Percentiles rank a stretch among this genome's conserved stretches.
phyloP scores from a whole-genome alignment of 192 early-diverging fungal species.

The Coemansia sp. region DNA sequence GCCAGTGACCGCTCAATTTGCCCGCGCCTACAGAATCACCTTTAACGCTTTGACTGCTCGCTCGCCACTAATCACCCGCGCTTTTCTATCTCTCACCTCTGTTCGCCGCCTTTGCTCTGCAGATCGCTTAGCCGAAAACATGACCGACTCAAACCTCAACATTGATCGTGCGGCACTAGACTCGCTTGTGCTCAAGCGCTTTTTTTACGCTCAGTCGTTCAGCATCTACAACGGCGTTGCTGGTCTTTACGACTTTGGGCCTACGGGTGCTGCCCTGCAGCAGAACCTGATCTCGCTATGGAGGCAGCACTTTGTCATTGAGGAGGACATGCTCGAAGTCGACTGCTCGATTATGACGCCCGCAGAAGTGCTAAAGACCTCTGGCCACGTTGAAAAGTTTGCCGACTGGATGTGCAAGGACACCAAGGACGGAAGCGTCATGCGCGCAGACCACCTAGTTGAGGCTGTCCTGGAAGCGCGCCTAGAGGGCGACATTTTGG shows the following conservation, averaged over 20 bases:
- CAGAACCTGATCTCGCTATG: constrained; percentile 86
- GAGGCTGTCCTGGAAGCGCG: constrained; percentile 90
- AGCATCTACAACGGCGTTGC: constrained; percentile 94
- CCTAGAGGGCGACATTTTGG: constrained; percentile 80
- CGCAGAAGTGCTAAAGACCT: constrained; percentile 92
- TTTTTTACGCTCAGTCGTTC: constrained; percentile 97
- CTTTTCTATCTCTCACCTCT: background rate
- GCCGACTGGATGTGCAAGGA: constrained; percentile 99
- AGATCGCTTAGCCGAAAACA: constrained; percentile 20
- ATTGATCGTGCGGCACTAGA: constrained; percentile 68
- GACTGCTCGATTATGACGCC: constrained; percentile 99
- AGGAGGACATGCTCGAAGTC: constrained; percentile 99
- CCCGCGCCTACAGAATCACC: background rate
- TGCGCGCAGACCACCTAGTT: constrained; percentile 96
- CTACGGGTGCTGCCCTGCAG: constrained; percentile 89
- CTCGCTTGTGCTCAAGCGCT: constrained; percentile 81
- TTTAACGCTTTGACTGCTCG: background rate
- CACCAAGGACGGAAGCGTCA: constrained; percentile 85
- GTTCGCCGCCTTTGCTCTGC: constrained; percentile 16
- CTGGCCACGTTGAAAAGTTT: constrained; percentile 98
- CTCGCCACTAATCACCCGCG: constrained; percentile 5
- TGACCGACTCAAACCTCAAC: constrained; percentile 34
- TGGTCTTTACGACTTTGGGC: constrained; percentile 98
- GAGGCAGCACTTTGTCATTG: constrained; percentile 96
- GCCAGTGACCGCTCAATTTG: constrained; percentile 1